Percentiles rank a stretch among this genome's conserved stretches.
phyloP scores from a whole-genome alignment of 2,329 filamentous ascomycete species.

The Hypocreales sp. region DNA sequence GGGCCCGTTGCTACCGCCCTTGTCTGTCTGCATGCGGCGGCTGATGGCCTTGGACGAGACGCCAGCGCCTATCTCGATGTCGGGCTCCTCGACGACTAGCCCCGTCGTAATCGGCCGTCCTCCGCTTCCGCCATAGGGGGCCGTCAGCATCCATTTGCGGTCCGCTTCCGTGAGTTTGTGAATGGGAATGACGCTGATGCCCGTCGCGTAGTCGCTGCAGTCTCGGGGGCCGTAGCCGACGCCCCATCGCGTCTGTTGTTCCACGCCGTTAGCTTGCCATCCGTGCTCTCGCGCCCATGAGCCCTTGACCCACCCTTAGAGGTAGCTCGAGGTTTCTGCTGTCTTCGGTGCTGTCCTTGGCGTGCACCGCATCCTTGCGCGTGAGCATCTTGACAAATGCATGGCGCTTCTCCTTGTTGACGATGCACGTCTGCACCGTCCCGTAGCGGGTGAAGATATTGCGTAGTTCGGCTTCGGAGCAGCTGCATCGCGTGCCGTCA shows the following conservation, averaged over 20 bases:
- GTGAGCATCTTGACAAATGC: constrained; percentile 98
- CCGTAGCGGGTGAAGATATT: constrained; percentile 69
- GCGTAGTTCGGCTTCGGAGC: constrained; percentile 68
- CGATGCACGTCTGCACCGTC: constrained; percentile 89
- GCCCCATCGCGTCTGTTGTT: constrained; percentile 79
- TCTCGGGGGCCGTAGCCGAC: constrained; percentile 94
- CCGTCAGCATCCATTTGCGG: constrained; percentile 91
- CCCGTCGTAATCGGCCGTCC: constrained; percentile 66
- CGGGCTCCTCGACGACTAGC: constrained; percentile 88
- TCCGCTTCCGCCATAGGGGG: constrained; percentile 84
- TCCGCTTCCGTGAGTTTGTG: constrained; percentile 88
- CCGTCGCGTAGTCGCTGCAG: constrained; percentile 88
- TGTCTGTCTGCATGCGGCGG: constrained; percentile 53
- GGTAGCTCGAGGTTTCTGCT: constrained; percentile 57
- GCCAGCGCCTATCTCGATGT: constrained; percentile 95
- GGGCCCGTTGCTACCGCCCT: constrained; percentile 47
- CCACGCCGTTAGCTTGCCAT: constrained; percentile 7
- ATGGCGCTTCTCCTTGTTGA: constrained; percentile 95
- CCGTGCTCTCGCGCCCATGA: constrained; percentile 2
- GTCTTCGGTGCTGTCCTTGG: constrained; percentile 79
- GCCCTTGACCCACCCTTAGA: constrained; percentile 42
- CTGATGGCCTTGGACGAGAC: constrained; percentile 85
- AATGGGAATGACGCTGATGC: constrained; percentile 87
- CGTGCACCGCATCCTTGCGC: constrained; percentile 66
- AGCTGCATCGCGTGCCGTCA: constrained; percentile 24